Conservation (phyloP, 2,329 filamentous ascomycete genomes). For the Parafenestella ontariensis region DNA sequence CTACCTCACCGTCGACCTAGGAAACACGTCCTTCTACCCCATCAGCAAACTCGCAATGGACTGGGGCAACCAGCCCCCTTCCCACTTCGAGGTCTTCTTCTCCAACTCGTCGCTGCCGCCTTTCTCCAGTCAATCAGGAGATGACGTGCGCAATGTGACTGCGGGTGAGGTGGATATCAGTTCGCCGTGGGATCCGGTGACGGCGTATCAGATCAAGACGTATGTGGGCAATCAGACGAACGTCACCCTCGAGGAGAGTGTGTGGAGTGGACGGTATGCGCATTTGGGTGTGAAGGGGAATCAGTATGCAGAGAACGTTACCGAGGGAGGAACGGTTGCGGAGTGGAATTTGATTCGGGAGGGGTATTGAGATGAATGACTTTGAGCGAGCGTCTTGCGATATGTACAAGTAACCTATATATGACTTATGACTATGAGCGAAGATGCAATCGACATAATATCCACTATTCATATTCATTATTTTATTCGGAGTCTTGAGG, state of each 20-base stretch:
- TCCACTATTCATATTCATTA: too few relatives aligned
- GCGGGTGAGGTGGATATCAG: conserved; percentile 48
- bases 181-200: conserved; percentile 49
- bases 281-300: conserved; percentile 59
- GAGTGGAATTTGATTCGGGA: conserved; percentile 56
- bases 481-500: too few relatives aligned
- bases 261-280: conserved; percentile 55
- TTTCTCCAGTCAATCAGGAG: conserved; percentile 9
- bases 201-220: conserved; percentile 46
- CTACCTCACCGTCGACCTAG: conserved; percentile 64
- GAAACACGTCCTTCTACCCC: conserved; percentile 45
- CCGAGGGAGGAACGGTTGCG: conserved; percentile 60
- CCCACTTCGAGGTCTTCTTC: conserved; percentile 62
- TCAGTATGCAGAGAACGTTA: conserved; percentile 42
- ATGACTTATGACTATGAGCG: too few relatives aligned
- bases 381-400: too few relatives aligned
- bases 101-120: conserved; percentile 55
- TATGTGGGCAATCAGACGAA: conserved; percentile 57
- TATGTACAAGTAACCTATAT: background rate
- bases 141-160: conserved; percentile 25
- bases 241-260: conserved; percentile 46
- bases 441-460: too few relatives aligned
- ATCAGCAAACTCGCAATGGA: conserved; percentile 64
- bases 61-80: conserved; percentile 65
- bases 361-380: background rate